Evolutionary conservation across 768 basidiomycete genomes (phyloP).

Genomic region (Macrolepiota dolichaula): DNA sequence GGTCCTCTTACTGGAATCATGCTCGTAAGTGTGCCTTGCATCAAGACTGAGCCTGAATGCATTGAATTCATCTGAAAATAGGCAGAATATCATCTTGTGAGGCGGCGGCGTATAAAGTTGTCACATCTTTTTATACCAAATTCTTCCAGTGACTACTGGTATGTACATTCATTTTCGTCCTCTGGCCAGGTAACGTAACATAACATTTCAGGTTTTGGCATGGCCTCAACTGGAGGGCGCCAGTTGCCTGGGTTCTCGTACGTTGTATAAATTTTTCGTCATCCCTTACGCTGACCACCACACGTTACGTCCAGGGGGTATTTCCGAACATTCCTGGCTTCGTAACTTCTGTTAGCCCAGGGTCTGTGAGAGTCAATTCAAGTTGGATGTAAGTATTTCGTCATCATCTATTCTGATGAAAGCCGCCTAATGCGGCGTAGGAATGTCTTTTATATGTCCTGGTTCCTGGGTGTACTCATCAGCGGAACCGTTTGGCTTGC

Average conservation of each 20-base stretch:
- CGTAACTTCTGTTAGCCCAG: slow-evolving; percentile 17
- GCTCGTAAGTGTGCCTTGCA: slow-evolving; percentile 17
- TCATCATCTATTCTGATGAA: not conserved
- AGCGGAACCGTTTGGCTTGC: slow-evolving; percentile 20
- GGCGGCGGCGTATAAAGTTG: slow-evolving; percentile 22
- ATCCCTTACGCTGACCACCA: not conserved
- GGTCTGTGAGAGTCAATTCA: slow-evolving; percentile 13
- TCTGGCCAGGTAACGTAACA: too few relatives aligned
- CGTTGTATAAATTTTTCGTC: not conserved
- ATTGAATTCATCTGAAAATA: not conserved
- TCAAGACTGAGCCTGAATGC: too few relatives aligned
- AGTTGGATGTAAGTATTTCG: slow-evolving; percentile 21
- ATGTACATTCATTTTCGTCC: not conserved
- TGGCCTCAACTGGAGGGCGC: slow-evolving; percentile 19
- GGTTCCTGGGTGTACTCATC: slow-evolving; percentile 21
- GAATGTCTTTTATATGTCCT: slow-evolving; percentile 24
- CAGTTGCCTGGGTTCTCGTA: slow-evolving; percentile 25
- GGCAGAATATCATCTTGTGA: slow-evolving; percentile 26
- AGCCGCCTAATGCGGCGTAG: slow-evolving; percentile 8
- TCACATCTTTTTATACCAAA: slow-evolving; percentile 25
- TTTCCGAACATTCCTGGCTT: slow-evolving; percentile 29
- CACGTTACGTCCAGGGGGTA: slow-evolving; percentile 18
- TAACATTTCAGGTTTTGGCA: slow-evolving; percentile 13
- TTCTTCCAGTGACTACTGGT: slow-evolving; percentile 26
- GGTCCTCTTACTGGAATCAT: slow-evolving; percentile 29